Percentiles rank a stretch among this genome's conserved stretches.
Conservation (phyloP, 139 green algal species). For the Penium margaritaceum region DNA sequence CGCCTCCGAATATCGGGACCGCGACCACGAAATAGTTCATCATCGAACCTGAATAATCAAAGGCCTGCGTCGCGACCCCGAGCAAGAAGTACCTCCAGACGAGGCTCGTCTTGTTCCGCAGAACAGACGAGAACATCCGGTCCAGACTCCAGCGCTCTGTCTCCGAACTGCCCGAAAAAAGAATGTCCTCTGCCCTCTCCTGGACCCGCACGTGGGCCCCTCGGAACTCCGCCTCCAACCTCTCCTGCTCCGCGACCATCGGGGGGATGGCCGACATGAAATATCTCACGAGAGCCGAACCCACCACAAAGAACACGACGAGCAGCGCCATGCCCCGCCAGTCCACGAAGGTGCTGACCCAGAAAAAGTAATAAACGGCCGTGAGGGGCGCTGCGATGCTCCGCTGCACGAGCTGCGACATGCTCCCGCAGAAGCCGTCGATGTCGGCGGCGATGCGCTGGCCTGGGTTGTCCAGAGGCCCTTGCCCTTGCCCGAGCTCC, state of each 20-base stretch:
- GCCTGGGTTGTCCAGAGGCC: constrained; percentile 13
- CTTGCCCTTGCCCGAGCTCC: no score
- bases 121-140: constrained; percentile 28
- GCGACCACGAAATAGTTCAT: constrained; percentile 59
- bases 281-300: neutral
- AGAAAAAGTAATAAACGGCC: neutral
- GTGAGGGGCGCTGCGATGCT: neutral
- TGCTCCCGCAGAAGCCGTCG: neutral
- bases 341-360: neutral
- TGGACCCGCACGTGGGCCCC: constrained; percentile 5
- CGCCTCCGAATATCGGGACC: constrained; percentile 48
- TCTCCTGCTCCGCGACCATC: constrained; percentile 54
- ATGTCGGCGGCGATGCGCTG: constrained; percentile 6
- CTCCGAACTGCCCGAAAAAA: constrained; percentile 3
- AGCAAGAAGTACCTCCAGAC: constrained; percentile 39
- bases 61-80: constrained; percentile 38
- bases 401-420: neutral
- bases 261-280: constrained; percentile 49
- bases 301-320: constrained; percentile 20
- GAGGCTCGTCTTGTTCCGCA: constrained; percentile 47
- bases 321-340: neutral
- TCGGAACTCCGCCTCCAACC: constrained; percentile 52
- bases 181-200: constrained; percentile 41
- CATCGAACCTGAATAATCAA: constrained; percentile 52
- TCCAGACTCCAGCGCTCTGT: constrained; percentile 42